A percentile compares a stretch with the other conserved stretches of the same genome.
phyloP scores from a whole-genome alignment of 495 filamentous ascomycete genomes.

The Aspergillus sclerotioniger region DNA sequence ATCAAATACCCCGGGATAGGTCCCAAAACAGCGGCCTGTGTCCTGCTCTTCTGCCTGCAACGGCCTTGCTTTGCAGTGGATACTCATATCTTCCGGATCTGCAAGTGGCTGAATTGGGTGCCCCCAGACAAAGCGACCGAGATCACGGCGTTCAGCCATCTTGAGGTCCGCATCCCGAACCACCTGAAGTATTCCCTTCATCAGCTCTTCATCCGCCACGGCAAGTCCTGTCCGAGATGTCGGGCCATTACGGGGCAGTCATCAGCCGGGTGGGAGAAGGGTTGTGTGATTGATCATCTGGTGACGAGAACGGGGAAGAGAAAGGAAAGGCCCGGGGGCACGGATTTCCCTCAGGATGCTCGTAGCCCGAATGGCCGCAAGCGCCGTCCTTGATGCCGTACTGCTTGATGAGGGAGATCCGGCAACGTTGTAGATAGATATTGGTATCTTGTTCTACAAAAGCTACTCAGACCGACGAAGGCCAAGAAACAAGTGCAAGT shows the following conservation, averaged over 20 bases:
- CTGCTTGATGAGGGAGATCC: too few relatives aligned
- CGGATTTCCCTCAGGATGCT: not conserved
- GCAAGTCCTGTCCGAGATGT: constrained; percentile 76
- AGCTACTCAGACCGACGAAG: too few relatives aligned
- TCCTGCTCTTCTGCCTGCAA: constrained; percentile 75
- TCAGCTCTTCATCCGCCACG: constrained; percentile 83
- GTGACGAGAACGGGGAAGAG: constrained; percentile 44
- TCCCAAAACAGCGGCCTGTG: constrained; percentile 87
- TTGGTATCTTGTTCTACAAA: too few relatives aligned
- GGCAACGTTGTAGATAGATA: too few relatives aligned
- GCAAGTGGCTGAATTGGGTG: constrained; percentile 84
- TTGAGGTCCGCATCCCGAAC: constrained; percentile 78
- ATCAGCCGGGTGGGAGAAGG: constrained; percentile 45
- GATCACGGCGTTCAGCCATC: constrained; percentile 74
- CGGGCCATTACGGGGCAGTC: constrained; percentile 52
- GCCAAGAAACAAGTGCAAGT: too few relatives aligned
- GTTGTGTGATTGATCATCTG: constrained; percentile 52
- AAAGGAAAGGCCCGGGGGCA: constrained; percentile 28
- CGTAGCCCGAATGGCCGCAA: not conserved
- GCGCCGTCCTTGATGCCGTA: not conserved
- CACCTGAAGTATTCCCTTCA: constrained; percentile 88
- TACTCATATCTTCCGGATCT: constrained; percentile 79
- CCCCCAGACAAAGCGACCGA: constrained; percentile 56
- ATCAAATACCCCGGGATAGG: constrained; percentile 81
- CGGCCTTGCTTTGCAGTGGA: constrained; percentile 81